Evolutionary conservation across 805 yeast genomes (phyloP).

Genomic region (Ogataea paraovalis): DNA sequence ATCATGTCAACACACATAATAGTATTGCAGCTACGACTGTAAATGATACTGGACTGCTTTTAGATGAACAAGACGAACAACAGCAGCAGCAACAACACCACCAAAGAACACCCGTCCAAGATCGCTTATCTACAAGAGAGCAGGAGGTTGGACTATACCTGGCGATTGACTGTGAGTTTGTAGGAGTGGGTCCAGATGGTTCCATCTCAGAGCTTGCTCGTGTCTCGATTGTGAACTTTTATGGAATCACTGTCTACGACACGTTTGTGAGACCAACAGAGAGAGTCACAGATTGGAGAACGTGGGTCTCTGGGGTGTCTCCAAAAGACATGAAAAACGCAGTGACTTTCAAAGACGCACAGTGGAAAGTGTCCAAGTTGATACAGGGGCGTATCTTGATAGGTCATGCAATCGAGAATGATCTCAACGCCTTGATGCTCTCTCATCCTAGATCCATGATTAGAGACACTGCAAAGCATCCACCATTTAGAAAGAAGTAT

Average conservation of each 20-base stretch:
- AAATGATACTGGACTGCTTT: too few relatives aligned
- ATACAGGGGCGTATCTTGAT: constrained; percentile 57
- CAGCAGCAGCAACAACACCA: constrained; percentile 3
- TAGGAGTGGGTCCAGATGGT: constrained; percentile 81
- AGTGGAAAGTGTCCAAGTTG: constrained; percentile 47
- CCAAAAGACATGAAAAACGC: constrained; percentile 70
- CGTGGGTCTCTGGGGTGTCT: constrained; percentile 85
- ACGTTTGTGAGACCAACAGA: constrained; percentile 71
- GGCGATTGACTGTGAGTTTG: constrained; percentile 93
- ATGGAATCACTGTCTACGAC: constrained; percentile 70
- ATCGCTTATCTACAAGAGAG: constrained; percentile 14
- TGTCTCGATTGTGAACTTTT: constrained; percentile 81
- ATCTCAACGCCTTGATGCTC: constrained; percentile 61
- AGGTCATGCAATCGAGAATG: constrained; percentile 85
- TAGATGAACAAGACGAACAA: not conserved
- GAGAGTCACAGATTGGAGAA: constrained; percentile 84
- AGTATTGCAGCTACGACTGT: not conserved
- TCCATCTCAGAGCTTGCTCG: constrained; percentile 71
- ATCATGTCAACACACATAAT: not conserved
- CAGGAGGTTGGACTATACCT: constrained; percentile 63
- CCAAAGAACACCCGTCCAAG: constrained; percentile 3
- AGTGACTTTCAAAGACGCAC: constrained; percentile 63
- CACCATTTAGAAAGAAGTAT: constrained; percentile 51
- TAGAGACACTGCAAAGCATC: constrained; percentile 71
- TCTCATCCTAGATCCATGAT: constrained; percentile 61